Percentiles rank a stretch among this genome's conserved stretches.
Conservation (phyloP, 441 rosid species). For the Syzygium syzygioides region DNA sequence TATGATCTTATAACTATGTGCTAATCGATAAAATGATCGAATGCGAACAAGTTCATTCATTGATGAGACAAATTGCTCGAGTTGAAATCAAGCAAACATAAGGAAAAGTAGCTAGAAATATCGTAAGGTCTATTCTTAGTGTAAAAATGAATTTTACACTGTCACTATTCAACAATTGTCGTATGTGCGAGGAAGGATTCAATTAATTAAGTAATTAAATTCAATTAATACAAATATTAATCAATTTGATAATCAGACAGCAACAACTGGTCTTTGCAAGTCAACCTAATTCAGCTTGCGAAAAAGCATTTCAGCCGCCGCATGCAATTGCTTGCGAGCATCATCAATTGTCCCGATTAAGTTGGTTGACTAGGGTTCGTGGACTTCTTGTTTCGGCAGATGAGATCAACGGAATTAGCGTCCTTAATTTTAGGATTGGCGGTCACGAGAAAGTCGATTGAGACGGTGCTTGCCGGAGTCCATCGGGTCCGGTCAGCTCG, state of each 20-base stretch:
- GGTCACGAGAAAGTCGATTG: not conserved
- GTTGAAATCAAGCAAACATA: not conserved
- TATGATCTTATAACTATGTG: not conserved
- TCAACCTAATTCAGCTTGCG: not conserved
- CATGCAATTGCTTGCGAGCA: not conserved
- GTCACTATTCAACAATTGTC: not conserved
- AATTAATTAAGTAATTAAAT: not conserved
- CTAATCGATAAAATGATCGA: not conserved
- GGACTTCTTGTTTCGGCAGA: not conserved
- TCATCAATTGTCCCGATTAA: not conserved
- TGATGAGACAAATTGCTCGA: not conserved
- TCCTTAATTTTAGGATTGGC: not conserved
- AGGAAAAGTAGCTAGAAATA: not conserved
- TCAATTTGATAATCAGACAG: not conserved
- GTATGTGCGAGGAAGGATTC: not conserved
- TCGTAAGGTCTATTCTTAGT: not conserved
- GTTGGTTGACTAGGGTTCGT: not conserved
- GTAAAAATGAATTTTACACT: not conserved
- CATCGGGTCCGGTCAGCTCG: not conserved
- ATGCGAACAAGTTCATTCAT: not conserved
- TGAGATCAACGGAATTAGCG: not conserved
- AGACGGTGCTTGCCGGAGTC: accelerated
- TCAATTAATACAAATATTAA: not conserved
- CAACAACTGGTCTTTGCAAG: not conserved
- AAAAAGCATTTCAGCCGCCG: not conserved